A percentile compares a stretch with the other conserved stretches of the same genome.
These are phyloP conservation scores for Lactuca sativa DNA, from an alignment of 129 eudicot genomes.

Conservation along the genomic window DNA sequence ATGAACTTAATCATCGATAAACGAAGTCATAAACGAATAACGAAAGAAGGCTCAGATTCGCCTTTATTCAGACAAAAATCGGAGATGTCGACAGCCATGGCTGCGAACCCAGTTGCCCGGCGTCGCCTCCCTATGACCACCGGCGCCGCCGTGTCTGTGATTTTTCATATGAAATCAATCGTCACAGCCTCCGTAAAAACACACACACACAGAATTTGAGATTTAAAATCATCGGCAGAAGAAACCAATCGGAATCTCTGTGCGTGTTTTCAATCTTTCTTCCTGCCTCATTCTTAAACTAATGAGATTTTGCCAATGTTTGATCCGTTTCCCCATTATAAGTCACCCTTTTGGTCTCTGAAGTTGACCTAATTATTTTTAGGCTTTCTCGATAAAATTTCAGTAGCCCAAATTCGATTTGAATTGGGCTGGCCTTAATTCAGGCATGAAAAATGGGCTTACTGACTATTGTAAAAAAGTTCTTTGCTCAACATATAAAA, in stretches of 20 bases:
- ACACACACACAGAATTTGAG: constrained; percentile 21
- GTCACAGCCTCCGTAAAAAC: constrained; percentile 24
- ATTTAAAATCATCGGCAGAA: constrained; percentile 18
- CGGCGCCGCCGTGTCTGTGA: constrained; percentile 22
- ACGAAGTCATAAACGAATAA: not conserved
- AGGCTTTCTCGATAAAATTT: not conserved
- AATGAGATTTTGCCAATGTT: not conserved
- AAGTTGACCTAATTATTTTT: constrained; percentile 2
- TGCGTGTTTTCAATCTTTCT: constrained; percentile 2
- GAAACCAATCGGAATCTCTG: constrained; percentile 10
- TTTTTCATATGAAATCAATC: constrained; percentile 18
- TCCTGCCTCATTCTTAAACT: constrained; percentile 29
- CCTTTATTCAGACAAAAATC: constrained; percentile 33
- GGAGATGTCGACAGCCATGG: constrained; percentile 8
- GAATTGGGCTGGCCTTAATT: not conserved
- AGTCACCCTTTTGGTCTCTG: not conserved
- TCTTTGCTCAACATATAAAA: no score
- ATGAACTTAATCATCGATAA: no score
- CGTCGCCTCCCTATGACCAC: constrained; percentile 30
- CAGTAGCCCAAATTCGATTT: not conserved
- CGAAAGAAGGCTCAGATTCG: constrained; percentile 31
- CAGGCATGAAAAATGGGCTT: no score
- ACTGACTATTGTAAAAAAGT: no score
- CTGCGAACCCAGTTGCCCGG: constrained; percentile 21
- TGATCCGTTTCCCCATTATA: not conserved